Base-by-base conservation (phyloP, 2,329 filamentous ascomycete species). In the Aspergillus intermedius region DNA sequence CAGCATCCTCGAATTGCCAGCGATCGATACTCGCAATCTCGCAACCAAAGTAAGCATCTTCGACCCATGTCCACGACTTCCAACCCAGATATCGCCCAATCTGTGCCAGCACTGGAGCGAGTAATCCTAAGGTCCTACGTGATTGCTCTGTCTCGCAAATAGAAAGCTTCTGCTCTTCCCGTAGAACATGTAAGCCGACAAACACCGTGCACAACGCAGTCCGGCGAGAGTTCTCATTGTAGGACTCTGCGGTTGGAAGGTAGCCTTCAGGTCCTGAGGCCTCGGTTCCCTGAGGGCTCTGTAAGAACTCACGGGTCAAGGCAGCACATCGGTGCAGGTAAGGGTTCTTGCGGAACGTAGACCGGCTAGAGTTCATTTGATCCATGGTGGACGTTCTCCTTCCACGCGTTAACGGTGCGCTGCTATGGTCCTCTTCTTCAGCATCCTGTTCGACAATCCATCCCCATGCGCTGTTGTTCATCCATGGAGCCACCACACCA, bases 111-210 rank as follows among this genome's bases (percentile, higher is more conserved):
- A 96, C 67, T 13, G 87, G 83, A n/a, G 82, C 80, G 19, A 97
- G 69, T 39, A 77, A 74, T 12, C 74, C 69, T 19, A 70, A 58
- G 39, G 75, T 70, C 17, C 66, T 67, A 43, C 63, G 67, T 9
- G 74, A 68, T n/a, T 69, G 64, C 53, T 79, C 75, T n/a, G 71
- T 69, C 41, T 75, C 74, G 47, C 74, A 70, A 3, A 84, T 79
- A 52, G 88, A 82, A 1, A 98, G 78, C 63, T 95, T 97, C 53
- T 87, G 78, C 64, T 98, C 93, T 65, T 98, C 91, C 0, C 87
- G 78, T n/a, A 95, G 74, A 3, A 97, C 75, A 69, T 98, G 93
- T 10, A 98, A 74, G 1, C 81, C 86, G 35, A 84, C 74, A 54
- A 94, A 74, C 34, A 91, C 78, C 45, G 87, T 76, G 60, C 87